These are phyloP conservation scores for Huiozyma naganishii DNA, from an alignment of 805 yeast species.

Conservation along the genomic window DNA sequence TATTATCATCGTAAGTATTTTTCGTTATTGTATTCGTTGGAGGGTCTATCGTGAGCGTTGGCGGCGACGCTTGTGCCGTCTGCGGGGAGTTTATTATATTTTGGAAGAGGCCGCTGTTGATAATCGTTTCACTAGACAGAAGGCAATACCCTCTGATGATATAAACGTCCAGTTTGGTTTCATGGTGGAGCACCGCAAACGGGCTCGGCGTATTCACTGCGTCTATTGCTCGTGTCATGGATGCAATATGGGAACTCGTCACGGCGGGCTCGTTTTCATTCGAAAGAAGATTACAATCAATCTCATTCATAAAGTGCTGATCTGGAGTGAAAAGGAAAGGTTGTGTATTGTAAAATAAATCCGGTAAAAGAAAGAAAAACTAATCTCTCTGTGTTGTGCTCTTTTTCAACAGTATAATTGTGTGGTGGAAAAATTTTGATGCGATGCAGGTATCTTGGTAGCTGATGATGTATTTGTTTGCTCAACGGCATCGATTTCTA, in stretches of 20 bases:
- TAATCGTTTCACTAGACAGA: constrained; percentile 12
- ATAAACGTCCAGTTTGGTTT: constrained; percentile 19
- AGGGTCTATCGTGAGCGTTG: constrained; percentile 3
- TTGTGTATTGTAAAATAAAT: too few relatives aligned
- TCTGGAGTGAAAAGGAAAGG: too few relatives aligned
- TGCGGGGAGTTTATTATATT: constrained; percentile 19
- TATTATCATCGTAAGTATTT: not conserved
- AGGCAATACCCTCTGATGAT: constrained; percentile 18
- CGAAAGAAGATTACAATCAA: not conserved
- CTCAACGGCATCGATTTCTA: too few relatives aligned
- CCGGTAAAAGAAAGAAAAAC: too few relatives aligned
- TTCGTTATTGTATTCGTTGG: not conserved
- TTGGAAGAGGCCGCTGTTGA: constrained; percentile 10
- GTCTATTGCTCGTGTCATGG: not conserved
- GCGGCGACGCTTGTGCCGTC: constrained; percentile 16
- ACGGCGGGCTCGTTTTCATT: not conserved
- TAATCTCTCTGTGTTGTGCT: too few relatives aligned
- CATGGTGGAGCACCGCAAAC: constrained; percentile 13
- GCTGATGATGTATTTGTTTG: too few relatives aligned
- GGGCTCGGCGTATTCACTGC: not conserved
- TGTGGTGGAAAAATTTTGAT: too few relatives aligned
- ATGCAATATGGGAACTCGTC: not conserved
- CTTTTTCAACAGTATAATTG: too few relatives aligned
- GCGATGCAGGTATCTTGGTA: too few relatives aligned
- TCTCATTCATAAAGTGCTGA: constrained; percentile 3